A percentile compares a stretch with the other conserved stretches of the same genome.
These are phyloP conservation scores for Beauveria bassiana DNA, from an alignment of 2,329 filamentous ascomycete genomes.

Conservation along the genomic window DNA sequence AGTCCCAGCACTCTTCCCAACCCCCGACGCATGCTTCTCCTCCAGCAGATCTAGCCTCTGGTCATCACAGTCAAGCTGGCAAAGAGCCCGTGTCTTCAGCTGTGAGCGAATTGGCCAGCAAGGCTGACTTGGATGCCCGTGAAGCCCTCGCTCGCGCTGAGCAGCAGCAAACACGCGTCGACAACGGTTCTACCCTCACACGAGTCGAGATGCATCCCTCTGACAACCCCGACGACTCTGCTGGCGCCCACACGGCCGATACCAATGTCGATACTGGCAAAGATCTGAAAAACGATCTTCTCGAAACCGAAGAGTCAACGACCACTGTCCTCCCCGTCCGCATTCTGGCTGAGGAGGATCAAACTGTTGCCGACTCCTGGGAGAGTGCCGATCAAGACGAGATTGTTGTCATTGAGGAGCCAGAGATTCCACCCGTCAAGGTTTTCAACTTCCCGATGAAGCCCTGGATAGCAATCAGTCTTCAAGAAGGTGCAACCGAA, in stretches of 20 bases:
- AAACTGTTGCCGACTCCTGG: slow-evolving; percentile 75
- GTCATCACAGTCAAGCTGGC: slow-evolving; percentile 17
- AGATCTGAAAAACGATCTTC: slow-evolving; percentile 30
- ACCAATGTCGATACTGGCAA: slow-evolving; percentile 47
- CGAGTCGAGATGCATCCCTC: slow-evolving; percentile 10
- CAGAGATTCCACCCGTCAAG: slow-evolving; percentile 57
- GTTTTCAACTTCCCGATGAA: slow-evolving; percentile 97
- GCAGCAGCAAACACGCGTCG: slow-evolving; percentile 39
- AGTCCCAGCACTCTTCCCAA: slow-evolving; percentile 20
- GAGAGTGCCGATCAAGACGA: slow-evolving; percentile 75
- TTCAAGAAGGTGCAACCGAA: slow-evolving; percentile 51
- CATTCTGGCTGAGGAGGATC: slow-evolving; percentile 46
- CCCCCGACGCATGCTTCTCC: slow-evolving; percentile 21
- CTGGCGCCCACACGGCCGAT: slow-evolving; percentile 35
- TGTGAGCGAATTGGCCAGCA: slow-evolving; percentile 54
- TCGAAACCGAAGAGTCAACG: slow-evolving; percentile 27
- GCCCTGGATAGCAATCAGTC: slow-evolving; percentile 84
- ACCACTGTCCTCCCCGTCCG: slow-evolving; percentile 37
- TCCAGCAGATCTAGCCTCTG: slow-evolving; percentile 21
- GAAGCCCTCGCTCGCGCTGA: slow-evolving; percentile 55
- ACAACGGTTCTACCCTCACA: slow-evolving; percentile 32
- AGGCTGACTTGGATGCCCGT: slow-evolving; percentile 48
- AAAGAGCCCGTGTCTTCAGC: slow-evolving; percentile 66
- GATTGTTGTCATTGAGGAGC: slow-evolving; percentile 57
- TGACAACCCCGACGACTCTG: slow-evolving; percentile 17